Base-by-base conservation (phyloP, 163 green algal genomes). In the Botryococcus braunii region DNA sequence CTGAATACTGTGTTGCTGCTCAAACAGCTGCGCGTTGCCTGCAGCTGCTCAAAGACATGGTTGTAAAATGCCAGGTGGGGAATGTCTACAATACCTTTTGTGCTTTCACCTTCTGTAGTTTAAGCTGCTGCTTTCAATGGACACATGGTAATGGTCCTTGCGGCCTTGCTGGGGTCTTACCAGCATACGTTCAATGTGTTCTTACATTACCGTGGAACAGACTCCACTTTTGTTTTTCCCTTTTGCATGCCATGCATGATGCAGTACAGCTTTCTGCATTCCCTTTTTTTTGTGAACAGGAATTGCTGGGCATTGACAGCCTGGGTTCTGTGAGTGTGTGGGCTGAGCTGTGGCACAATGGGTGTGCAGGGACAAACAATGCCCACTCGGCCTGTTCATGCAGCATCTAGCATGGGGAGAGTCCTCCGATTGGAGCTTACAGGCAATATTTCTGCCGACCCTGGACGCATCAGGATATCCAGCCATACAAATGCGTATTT, bases 1-100 rank as follows among this genome's bases (percentile, higher is more conserved):
- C 23, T 32, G 66, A 35, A 17, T 36, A 43, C 27, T 31, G 41
- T 3, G 27, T 7, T 48, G 38, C 63, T 29, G 59, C 47, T 21
- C 52, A 69, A 47, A 72, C 77, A 17, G 75, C 72, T 11, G 67
- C 69, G 6, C 68, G 71, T 32, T 88, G 83, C 73, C 66, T 88
- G 59, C 38, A 68, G 9, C 62, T 79, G 59, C 61, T 87, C 38
- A 43, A 73, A 17, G 70, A 80, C 9, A 43, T 74, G 32, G 43
- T 72, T n/a, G 62, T 62, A 39, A 56, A 70, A 13, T 71, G 75
- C 63, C 72, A 80, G 73, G 77, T 78, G 35, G 17, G 55, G 17
- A 58, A 21, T 41, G 2, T 52, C 43, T 17, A 13, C 13, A 52
- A 52, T 13, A 17, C 17, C 8, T 35, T 27, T 40, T 21, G 29